These are phyloP conservation scores for Pyrenophora teres DNA, from an alignment of 2,329 filamentous ascomycete species.

Conservation along the genomic window DNA sequence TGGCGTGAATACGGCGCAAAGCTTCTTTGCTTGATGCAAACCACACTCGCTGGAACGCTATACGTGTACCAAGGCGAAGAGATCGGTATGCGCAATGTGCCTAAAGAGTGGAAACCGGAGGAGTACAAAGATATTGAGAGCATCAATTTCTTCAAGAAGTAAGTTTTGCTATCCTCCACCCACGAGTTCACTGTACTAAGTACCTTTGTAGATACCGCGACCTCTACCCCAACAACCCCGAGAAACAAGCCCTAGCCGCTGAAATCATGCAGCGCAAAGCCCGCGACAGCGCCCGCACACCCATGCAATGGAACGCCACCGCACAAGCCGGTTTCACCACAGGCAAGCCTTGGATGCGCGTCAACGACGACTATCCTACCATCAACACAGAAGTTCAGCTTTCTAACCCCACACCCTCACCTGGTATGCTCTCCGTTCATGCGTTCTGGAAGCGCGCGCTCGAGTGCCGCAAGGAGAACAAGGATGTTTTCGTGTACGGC, in stretches of 20 bases:
- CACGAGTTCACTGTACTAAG: conserved; percentile 3
- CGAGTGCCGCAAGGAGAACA: conserved; percentile 60
- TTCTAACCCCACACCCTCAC: conserved; percentile 30
- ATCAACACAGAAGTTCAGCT: conserved; percentile 64
- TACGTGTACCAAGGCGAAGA: conserved; percentile 59
- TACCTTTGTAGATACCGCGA: conserved; percentile 27
- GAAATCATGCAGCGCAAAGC: conserved; percentile 61
- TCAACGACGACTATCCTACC: conserved; percentile 59
- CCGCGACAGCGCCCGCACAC: conserved; percentile 69
- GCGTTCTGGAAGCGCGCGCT: conserved; percentile 66
- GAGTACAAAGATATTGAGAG: conserved; percentile 61
- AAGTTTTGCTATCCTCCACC: not conserved
- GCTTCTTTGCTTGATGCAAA: conserved; percentile 55
- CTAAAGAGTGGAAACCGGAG: conserved; percentile 47
- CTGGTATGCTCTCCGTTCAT: conserved; percentile 55
- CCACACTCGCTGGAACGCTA: conserved; percentile 54
- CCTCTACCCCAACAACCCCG: conserved; percentile 34
- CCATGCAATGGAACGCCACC: conserved; percentile 67
- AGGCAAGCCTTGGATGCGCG: conserved; percentile 64
- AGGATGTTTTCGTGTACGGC: conserved; percentile 66
- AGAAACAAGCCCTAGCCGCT: conserved; percentile 35
- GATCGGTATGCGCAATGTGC: conserved; percentile 57
- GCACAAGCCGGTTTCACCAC: conserved; percentile 66
- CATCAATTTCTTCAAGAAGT: conserved; percentile 59
- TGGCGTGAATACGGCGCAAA: conserved; percentile 55